These are phyloP conservation scores for Alisma plantagoaquatica DNA, from an alignment of 106 monocot species.

Conservation along the genomic window DNA sequence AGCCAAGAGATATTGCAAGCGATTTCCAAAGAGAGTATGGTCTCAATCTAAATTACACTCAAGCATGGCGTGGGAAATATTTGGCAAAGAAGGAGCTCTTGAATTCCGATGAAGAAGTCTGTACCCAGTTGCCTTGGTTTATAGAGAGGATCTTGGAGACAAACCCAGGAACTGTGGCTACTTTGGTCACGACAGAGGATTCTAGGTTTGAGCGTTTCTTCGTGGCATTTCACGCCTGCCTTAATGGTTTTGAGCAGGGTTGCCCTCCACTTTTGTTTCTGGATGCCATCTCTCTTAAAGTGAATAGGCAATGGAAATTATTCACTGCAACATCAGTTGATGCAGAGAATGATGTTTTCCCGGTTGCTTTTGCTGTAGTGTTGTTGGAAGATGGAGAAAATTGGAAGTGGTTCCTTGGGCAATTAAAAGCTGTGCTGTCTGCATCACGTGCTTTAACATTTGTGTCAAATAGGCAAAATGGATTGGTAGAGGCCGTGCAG, in stretches of 20 bases:
- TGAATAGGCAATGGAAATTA: slow-evolving; percentile 59
- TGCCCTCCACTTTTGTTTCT: slow-evolving; percentile 88
- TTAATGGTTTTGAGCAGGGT: slow-evolving; percentile 86
- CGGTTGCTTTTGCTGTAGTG: slow-evolving; percentile 72
- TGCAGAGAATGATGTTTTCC: slow-evolving; percentile 72
- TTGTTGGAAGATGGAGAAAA: slow-evolving; percentile 50
- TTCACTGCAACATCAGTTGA: slow-evolving; percentile 68
- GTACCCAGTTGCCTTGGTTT: slow-evolving; percentile 68
- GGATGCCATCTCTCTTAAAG: slow-evolving; percentile 55
- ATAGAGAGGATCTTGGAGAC: slow-evolving; percentile 74
- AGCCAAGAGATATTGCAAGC: slow-evolving; percentile 71
- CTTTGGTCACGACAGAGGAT: slow-evolving; percentile 47
- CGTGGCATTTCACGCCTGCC: slow-evolving; percentile 78
- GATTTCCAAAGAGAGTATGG: slow-evolving; percentile 77
- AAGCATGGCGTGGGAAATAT: slow-evolving; percentile 81
- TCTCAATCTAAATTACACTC: slow-evolving; percentile 68
- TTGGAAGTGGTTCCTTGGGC: slow-evolving; percentile 85
- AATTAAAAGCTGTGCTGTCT: slow-evolving; percentile 58
- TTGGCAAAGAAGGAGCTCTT: slow-evolving; percentile 77
- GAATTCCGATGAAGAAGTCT: slow-evolving; percentile 65
- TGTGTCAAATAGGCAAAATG: slow-evolving; percentile 57
- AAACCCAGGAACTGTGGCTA: slow-evolving; percentile 78
- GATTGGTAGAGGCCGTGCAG: slow-evolving; percentile 34
- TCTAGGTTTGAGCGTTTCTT: slow-evolving; percentile 64
- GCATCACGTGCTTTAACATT: slow-evolving; percentile 47